phyloP scores from a whole-genome alignment of 2,329 filamentous ascomycete species.

The Neopestalotiopsis sp. region DNA sequence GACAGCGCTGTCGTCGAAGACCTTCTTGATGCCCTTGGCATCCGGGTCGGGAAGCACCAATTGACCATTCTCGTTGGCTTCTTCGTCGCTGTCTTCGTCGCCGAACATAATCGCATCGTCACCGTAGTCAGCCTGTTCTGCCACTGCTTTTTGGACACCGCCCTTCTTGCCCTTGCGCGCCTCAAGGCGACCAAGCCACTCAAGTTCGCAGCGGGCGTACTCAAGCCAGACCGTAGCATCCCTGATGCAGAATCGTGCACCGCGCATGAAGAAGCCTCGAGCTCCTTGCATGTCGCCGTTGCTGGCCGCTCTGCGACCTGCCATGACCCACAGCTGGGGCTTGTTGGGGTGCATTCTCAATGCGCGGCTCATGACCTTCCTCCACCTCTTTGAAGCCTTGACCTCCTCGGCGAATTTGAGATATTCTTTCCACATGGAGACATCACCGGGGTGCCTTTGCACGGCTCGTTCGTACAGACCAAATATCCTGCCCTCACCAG shows the following conservation, averaged over 20 bases:
- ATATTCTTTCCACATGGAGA: conserved; percentile 88
- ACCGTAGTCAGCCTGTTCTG: conserved; percentile 59
- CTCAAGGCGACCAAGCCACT: conserved; percentile 84
- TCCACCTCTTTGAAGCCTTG: conserved; percentile 70
- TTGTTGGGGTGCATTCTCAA: conserved; percentile 87
- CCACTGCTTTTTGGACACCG: conserved; percentile 50
- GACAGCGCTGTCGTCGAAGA: conserved; percentile 50
- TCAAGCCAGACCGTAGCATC: conserved; percentile 82
- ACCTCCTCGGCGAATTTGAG: conserved; percentile 78
- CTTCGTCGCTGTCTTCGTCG: conserved; percentile 51
- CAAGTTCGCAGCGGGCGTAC: conserved; percentile 90
- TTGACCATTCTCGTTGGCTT: conserved; percentile 44
- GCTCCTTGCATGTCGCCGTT: conserved; percentile 89
- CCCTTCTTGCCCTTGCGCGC: conserved; percentile 63
- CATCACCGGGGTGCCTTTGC: conserved; percentile 80
- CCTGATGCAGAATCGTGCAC: conserved; percentile 84
- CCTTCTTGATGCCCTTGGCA: conserved; percentile 46
- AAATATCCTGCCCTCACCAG: conserved; percentile 83
- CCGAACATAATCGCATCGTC: conserved; percentile 51
- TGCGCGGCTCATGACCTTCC: conserved; percentile 68
- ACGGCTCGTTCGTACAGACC: conserved; percentile 88
- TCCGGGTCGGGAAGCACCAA: conserved; percentile 52
- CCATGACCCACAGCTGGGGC: conserved; percentile 84
- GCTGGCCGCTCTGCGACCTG: conserved; percentile 76
- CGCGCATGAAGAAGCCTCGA: conserved; percentile 84